Percentiles rank a stretch among this genome's conserved stretches.
Conservation (phyloP, 148 eudicot genomes). For the Dianthus caryophyllus region DNA sequence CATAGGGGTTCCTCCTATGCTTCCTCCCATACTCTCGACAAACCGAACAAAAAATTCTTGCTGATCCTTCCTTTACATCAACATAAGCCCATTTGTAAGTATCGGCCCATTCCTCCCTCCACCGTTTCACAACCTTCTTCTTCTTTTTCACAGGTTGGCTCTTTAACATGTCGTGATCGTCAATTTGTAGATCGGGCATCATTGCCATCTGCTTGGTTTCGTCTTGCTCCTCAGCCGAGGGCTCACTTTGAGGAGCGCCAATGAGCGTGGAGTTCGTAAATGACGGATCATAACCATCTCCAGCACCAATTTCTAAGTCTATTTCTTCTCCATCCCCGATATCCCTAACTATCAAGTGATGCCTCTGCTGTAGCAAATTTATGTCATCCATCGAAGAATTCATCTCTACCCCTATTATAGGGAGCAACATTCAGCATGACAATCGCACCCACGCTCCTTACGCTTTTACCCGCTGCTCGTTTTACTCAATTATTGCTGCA, state of each 20-base stretch:
- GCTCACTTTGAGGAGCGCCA: slow-evolving; percentile 52
- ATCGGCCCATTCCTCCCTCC: slow-evolving; percentile 99
- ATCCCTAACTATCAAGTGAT: slow-evolving; percentile 82
- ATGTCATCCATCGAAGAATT: slow-evolving; percentile 91
- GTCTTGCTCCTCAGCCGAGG: slow-evolving; percentile 67
- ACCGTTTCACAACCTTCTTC: slow-evolving; percentile 94
- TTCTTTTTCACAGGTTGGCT: slow-evolving; percentile 71
- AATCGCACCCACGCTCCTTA: slow-evolving; percentile 24
- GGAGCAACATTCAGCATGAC: slow-evolving; percentile 94
- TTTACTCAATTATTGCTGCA: slow-evolving; percentile 5
- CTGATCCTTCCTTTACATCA: slow-evolving; percentile 87
- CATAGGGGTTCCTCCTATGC: slow-evolving; percentile 94
- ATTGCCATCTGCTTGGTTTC: slow-evolving; percentile 69
- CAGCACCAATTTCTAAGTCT: slow-evolving; percentile 86
- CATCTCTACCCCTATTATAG: slow-evolving; percentile 67
- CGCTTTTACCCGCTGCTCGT: slow-evolving; percentile 13
- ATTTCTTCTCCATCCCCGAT: slow-evolving; percentile 90
- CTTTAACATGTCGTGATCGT: slow-evolving; percentile 75
- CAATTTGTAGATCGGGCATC: slow-evolving; percentile 49
- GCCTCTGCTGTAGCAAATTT: slow-evolving; percentile 83
- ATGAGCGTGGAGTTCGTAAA: slow-evolving; percentile 61
- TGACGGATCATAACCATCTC: slow-evolving; percentile 68
- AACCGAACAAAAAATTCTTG: slow-evolving; percentile 90
- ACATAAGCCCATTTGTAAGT: slow-evolving; percentile 99
- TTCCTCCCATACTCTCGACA: slow-evolving; percentile 97